phyloP scores from a whole-genome alignment of 306 rosid genomes.

The Quercus ilex region DNA sequence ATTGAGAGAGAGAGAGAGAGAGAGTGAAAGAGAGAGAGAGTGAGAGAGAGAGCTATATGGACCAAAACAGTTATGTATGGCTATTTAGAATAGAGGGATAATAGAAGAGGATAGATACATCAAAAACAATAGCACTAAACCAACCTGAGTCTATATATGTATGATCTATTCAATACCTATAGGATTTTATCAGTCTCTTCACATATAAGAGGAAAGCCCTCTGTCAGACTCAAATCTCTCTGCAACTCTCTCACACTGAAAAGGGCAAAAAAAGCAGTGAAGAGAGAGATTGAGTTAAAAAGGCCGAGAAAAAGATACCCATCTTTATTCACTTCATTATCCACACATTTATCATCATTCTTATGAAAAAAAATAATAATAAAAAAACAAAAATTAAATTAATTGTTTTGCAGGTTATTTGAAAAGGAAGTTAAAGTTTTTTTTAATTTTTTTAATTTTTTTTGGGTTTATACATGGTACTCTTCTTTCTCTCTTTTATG shows the following conservation, averaged over 20 bases:
- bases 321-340: constrained; percentile 69
- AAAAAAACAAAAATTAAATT: too few species aligned
- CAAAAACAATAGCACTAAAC: constrained; percentile 34
- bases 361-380: not conserved
- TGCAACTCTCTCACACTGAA: constrained; percentile 58
- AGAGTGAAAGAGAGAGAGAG: constrained; percentile 1
- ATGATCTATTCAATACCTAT: constrained; percentile 26
- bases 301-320: constrained; percentile 60
- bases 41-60: constrained; percentile 20
- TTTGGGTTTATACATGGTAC: constrained; percentile 4
- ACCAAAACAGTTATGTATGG: constrained; percentile 24
- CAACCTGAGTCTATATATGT: constrained; percentile 26
- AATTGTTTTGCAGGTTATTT: not conserved
- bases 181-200: constrained; percentile 33
- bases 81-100: not conserved
- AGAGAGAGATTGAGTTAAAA: constrained; percentile 45
- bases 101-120: constrained; percentile 30
- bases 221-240: constrained; percentile 83
- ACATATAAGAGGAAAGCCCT: constrained; percentile 37
- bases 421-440: not conserved
- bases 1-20: constrained; percentile 17
- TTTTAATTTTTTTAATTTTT: not conserved
- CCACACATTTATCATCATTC: constrained; percentile 41
- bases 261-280: constrained; percentile 34
- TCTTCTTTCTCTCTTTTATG: constrained; percentile 17